Conservation (phyloP, 1,139 yeast species). For the Yamadazyma blattariae region DNA sequence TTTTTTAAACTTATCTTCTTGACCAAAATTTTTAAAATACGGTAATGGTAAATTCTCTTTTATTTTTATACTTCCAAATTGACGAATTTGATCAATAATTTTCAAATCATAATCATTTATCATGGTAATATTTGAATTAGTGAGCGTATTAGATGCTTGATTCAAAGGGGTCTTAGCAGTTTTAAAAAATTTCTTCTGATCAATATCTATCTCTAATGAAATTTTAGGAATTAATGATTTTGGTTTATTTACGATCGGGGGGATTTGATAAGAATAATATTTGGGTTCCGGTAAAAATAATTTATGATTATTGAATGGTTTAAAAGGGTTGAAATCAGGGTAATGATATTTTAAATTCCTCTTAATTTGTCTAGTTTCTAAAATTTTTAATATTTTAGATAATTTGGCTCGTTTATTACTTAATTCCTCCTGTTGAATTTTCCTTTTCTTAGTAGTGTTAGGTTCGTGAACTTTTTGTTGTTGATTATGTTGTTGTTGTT, state of each 20-base stretch:
- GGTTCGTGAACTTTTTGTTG: no score
- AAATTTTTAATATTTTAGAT: conserved; percentile 26
- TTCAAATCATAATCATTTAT: conserved; percentile 34
- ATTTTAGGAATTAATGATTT: conserved; percentile 64
- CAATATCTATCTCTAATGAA: conserved; percentile 46
- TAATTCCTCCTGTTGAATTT: conserved; percentile 16
- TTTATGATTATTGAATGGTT: conserved; percentile 62
- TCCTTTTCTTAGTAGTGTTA: conserved; percentile 3
- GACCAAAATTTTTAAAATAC: conserved; percentile 32
- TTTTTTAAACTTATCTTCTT: conserved; percentile 36
- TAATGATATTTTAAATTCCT: conserved; percentile 48
- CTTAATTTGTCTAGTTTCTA: conserved; percentile 30
- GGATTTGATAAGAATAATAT: conserved; percentile 50
- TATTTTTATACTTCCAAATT: conserved; percentile 12
- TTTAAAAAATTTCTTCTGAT: conserved; percentile 44
- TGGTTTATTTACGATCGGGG: conserved; percentile 42
- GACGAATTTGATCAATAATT: conserved; percentile 23
- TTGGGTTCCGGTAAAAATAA: conserved; percentile 64
- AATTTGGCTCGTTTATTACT: conserved; percentile 23
- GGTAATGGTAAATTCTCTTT: conserved; percentile 15
- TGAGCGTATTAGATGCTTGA: background rate
- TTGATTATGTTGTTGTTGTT: no score
- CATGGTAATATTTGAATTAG: conserved; percentile 12
- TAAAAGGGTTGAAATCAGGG: conserved; percentile 59
- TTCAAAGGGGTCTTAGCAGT: conserved; percentile 16